These are phyloP conservation scores for Yarrowia bubula DNA, from an alignment of 805 yeast species.

Conservation along the genomic window DNA sequence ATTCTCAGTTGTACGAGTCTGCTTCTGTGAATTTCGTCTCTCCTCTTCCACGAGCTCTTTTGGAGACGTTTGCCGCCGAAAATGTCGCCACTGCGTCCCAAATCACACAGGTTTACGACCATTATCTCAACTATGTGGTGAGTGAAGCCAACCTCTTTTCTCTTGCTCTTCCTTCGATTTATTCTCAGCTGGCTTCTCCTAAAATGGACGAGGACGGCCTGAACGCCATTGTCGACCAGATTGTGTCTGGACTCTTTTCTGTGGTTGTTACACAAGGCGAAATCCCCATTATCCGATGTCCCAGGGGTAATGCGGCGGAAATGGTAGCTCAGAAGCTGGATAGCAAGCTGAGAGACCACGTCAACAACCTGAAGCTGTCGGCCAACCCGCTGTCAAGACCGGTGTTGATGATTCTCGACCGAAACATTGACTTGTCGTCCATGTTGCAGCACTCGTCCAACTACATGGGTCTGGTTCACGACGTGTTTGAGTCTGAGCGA, in stretches of 20 bases:
- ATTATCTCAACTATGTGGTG: slow-evolving; percentile 85
- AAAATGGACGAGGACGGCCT: slow-evolving; percentile 72
- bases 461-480: slow-evolving; percentile 93
- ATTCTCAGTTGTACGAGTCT: slow-evolving; percentile 70
- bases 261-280: slow-evolving; percentile 72
- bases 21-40: slow-evolving; percentile 86
- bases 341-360: slow-evolving; percentile 77
- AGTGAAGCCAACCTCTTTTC: slow-evolving; percentile 91
- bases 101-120: slow-evolving; percentile 89
- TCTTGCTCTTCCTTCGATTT: slow-evolving; percentile 64
- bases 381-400: slow-evolving; percentile 53
- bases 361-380: slow-evolving; percentile 57
- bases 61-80: slow-evolving; percentile 86
- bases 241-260: slow-evolving; percentile 80
- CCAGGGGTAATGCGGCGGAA: slow-evolving; percentile 93
- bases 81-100: slow-evolving; percentile 64
- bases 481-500: slow-evolving; percentile 81
- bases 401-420: slow-evolving; percentile 78
- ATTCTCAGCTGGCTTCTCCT: slow-evolving; percentile 68
- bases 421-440: slow-evolving; percentile 85
- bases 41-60: slow-evolving; percentile 66
- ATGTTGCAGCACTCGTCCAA: slow-evolving; percentile 98
- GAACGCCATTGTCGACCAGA: slow-evolving; percentile 60
- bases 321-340: slow-evolving; percentile 86
- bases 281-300: slow-evolving; percentile 88